Percentiles rank a stretch among this genome's conserved stretches.
These are phyloP conservation scores for Geranomyces variabilis DNA, from an alignment of 192 early-diverging fungal genomes.

Conservation along the genomic window DNA sequence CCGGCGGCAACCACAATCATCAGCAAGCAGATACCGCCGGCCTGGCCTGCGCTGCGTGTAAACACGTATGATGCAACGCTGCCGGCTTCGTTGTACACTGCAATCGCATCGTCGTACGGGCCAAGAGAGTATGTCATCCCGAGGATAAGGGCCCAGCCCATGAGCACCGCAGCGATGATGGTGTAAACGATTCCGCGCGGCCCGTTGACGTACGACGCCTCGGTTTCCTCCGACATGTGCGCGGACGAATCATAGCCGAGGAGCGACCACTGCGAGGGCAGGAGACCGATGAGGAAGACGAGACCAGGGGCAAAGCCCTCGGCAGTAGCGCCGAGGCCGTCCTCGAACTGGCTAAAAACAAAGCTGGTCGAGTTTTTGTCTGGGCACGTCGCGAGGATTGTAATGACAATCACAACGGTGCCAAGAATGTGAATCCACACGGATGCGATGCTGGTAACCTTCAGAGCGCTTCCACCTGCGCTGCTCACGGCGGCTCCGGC, in stretches of 20 bases:
- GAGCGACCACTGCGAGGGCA: constrained; percentile 46
- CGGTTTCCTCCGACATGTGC: constrained; percentile 53
- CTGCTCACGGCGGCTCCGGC: constrained; percentile 40
- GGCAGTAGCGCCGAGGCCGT: constrained; percentile 32
- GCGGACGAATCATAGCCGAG: constrained; percentile 53
- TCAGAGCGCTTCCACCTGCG: constrained; percentile 33
- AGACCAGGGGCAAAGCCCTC: constrained; percentile 35
- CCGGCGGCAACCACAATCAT: constrained; percentile 44
- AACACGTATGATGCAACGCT: constrained; percentile 44
- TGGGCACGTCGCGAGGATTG: constrained; percentile 37
- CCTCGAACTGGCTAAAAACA: constrained; percentile 37
- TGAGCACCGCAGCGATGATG: constrained; percentile 36
- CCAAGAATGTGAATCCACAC: constrained; percentile 48
- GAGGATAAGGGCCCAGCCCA: constrained; percentile 49
- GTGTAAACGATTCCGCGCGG: constrained; percentile 44
- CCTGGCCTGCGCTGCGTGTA: constrained; percentile 32
- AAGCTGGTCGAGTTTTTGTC: constrained; percentile 13
- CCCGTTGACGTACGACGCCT: constrained; percentile 43
- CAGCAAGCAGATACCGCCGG: constrained; percentile 43
- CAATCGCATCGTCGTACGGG: constrained; percentile 25
- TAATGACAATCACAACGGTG: constrained; percentile 45
- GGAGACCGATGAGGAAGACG: constrained; percentile 46
- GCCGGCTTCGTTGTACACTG: not conserved
- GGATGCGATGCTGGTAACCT: constrained; percentile 32
- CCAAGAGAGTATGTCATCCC: constrained; percentile 39